Base-by-base conservation (phyloP, 371 early-diverging fungal genomes). In the Rhizomucor miehei region DNA sequence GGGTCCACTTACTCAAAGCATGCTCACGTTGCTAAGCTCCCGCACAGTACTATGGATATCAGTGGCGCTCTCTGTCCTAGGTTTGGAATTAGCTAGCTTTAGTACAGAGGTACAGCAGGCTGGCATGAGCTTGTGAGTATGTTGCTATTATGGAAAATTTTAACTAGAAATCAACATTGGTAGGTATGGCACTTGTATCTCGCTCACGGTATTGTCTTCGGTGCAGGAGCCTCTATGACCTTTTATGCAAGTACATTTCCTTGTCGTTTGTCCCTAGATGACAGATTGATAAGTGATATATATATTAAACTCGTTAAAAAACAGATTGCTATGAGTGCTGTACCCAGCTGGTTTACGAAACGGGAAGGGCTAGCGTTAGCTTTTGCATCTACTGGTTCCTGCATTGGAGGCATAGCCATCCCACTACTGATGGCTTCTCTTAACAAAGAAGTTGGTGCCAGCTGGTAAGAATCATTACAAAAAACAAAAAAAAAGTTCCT, bases 331-430 rank as follows among this genome's bases (percentile, higher is more conserved):
- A 57, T 81, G 45, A 47, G 71, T 12, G 61, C 84, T 8, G 81
- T 86, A 1, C 57, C 86, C 0, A 89, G 89, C 52, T 91, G 88
- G 89, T 91, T 90, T 59, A 50, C 50, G 20, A 71, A 72, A 34
- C 56, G 65, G 24, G 79, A 89, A 6, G 84, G 86, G 0, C 46
- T 91, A 38, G 90, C 87, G 10, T 75, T 82, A 0, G 93, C 89
- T 9, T 66, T 90, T 13, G 81, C 87, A 19, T 79, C 83, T 44
- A 66, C 83, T 50, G 91, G 91, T 4, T 71, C 81, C 6, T 89
- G 91, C 6, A 57, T 88, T 36, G 91, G 91, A 29, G 89, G 88
- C 0, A 73, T 89, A 8, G 73, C 79, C 36, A 61, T 89, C 58
- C 71, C 84, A 1, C 83, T 85, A 10, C 51, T 89, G 2, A 63